Percentiles rank a stretch among this genome's conserved stretches.
phyloP scores from a whole-genome alignment of 2,329 filamentous ascomycete species.

The Phoma herbarum region DNA sequence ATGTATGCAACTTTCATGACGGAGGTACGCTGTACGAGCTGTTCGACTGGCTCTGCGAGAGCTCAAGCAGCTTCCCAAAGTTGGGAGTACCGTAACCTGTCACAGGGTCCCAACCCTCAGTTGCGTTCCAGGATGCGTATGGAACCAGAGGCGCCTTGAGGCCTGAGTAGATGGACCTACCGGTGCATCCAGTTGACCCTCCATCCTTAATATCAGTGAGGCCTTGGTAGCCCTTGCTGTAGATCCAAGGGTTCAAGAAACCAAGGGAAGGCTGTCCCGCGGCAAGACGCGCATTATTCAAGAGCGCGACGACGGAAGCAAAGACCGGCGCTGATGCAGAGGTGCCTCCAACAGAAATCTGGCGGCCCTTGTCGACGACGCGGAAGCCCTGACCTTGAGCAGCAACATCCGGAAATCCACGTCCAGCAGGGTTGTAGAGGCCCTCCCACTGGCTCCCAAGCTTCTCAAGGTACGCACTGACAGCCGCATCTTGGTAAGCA shows the following conservation, averaged over 20 bases:
- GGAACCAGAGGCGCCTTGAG: slow-evolving; percentile 52
- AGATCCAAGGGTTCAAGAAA: slow-evolving; percentile 54
- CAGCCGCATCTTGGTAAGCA: slow-evolving; percentile 54
- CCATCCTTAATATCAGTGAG: slow-evolving; percentile 61
- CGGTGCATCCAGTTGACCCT: slow-evolving; percentile 57
- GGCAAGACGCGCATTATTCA: slow-evolving; percentile 52
- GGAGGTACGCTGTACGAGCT: slow-evolving; percentile 24
- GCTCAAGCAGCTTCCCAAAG: slow-evolving; percentile 45
- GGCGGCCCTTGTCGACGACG: slow-evolving; percentile 46
- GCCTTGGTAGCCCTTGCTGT: slow-evolving; percentile 54
- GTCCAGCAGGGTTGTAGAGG: slow-evolving; percentile 55
- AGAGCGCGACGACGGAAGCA: slow-evolving; percentile 48
- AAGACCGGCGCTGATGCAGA: slow-evolving; percentile 52
- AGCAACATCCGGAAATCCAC: slow-evolving; percentile 58
- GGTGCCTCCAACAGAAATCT: slow-evolving; percentile 49
- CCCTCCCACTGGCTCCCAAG: slow-evolving; percentile 53
- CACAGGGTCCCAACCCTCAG: slow-evolving; percentile 60
- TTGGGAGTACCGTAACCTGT: slow-evolving; percentile 55
- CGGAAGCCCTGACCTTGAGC: slow-evolving; percentile 50
- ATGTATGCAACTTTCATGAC: not conserved
- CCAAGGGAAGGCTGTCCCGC: slow-evolving; percentile 48
- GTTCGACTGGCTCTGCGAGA: slow-evolving; percentile 32
- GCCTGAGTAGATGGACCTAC: slow-evolving; percentile 50
- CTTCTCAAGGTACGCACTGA: slow-evolving; percentile 51
- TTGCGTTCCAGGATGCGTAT: slow-evolving; percentile 62